phyloP scores from a whole-genome alignment of 176 grass and related monocot species.

The Bonia amplexicaulis region DNA sequence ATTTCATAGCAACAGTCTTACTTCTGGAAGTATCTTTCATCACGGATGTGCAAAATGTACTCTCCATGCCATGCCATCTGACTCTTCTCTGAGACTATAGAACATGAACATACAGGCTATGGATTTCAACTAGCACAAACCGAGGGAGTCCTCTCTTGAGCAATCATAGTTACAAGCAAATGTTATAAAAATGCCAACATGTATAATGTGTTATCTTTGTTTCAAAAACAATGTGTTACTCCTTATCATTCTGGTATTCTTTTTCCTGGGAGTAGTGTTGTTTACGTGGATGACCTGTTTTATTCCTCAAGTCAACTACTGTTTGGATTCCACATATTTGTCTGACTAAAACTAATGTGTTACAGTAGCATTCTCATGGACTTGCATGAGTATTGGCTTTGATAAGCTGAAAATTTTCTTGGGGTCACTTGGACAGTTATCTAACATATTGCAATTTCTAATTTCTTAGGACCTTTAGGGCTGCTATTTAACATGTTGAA shows the following conservation, averaged over 20 bases:
- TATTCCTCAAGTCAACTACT: slow-evolving; percentile 1
- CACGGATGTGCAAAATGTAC: not conserved
- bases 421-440: slow-evolving; percentile 41
- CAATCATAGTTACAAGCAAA: not conserved
- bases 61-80: not conserved
- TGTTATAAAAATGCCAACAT: not conserved
- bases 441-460: slow-evolving; percentile 17
- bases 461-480: slow-evolving; percentile 40
- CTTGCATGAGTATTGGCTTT: slow-evolving; percentile 1
- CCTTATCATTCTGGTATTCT: not conserved
- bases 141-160: not conserved
- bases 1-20: not conserved
- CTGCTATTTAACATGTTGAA: slow-evolving; percentile 46
- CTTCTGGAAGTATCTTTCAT: not conserved
- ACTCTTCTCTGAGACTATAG: not conserved
- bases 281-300: not conserved
- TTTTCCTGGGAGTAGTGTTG: slow-evolving; percentile 11
- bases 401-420: slow-evolving; percentile 11
- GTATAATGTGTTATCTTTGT: not conserved
- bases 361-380: not conserved
- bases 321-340: not conserved
- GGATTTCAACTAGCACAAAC: not conserved
- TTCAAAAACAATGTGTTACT: not conserved
- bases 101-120: slow-evolving; percentile 4
- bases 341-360: not conserved